Evolutionary conservation across 2,329 filamentous ascomycete species (phyloP).

Genomic region (Fusarium pilosicola): DNA sequence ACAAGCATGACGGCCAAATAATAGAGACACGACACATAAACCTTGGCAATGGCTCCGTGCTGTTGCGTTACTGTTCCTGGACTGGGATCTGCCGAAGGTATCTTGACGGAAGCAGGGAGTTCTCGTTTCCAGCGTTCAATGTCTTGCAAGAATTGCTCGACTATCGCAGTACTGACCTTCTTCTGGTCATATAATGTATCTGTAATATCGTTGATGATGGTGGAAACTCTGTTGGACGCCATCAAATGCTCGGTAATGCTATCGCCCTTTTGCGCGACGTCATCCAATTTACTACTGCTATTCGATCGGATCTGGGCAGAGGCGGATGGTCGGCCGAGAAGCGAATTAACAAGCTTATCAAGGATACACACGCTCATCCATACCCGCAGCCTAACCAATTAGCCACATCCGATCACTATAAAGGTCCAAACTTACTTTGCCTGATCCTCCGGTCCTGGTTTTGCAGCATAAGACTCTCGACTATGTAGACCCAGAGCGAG

Average conservation of each 20-base stretch:
- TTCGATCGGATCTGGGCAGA: conserved; percentile 38
- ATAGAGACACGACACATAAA: conserved; percentile 67
- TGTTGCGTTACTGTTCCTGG: conserved; percentile 8
- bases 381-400: conserved; percentile 44
- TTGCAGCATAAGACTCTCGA: conserved; percentile 35
- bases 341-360: conserved; percentile 52
- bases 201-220: conserved; percentile 57
- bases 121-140: conserved; percentile 58
- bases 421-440: conserved; percentile 22
- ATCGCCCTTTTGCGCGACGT: conserved; percentile 26
- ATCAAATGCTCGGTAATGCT: conserved; percentile 47
- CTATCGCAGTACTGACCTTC: conserved; percentile 43
- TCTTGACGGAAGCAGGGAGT: conserved; percentile 52
- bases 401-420: neutral
- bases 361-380: conserved; percentile 53
- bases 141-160: conserved; percentile 54
- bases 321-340: conserved; percentile 52
- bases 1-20: conserved; percentile 68
- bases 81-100: conserved; percentile 9
- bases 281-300: conserved; percentile 13
- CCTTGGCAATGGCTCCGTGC: conserved; percentile 57
- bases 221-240: conserved; percentile 54
- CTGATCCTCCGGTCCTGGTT: conserved; percentile 25
- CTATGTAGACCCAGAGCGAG: conserved; percentile 65
- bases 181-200: conserved; percentile 55